Base-by-base conservation (phyloP, 129 eudicot species). In the Flaveria ramosissima region DNA sequence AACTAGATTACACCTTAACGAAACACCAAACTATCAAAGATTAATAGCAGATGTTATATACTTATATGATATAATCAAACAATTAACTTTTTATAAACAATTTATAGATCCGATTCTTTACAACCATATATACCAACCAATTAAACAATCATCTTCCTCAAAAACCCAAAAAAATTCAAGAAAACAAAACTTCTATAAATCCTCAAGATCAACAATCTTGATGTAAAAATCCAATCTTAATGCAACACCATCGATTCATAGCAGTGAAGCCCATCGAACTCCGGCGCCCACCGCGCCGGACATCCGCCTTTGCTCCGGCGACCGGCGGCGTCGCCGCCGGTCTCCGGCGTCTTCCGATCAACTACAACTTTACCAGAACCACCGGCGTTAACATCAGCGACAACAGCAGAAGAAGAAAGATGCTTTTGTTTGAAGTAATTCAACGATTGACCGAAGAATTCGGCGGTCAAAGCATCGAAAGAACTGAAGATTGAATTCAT, bases 401-500 rank as follows among this genome's bases (percentile, higher is more conserved):
- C n/a, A n/a, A n/a, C n/a, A n/a, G 12, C 13, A n/a, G 55, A 0
- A 5, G 41, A 4, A 36, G 41, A 36, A 36, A 4, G 72, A 47
- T 42, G 30, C 46, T 60, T 70, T 50, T 63, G 43, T 50, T 45
- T 61, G 17, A 70, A 60, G 64, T n/a, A 23, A 70, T 7, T 20
- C 1, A 81, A 20, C 24, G 55, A 72, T 57, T 81, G 76, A 24
- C 68, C 51, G 77, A 84, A n/a, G 50, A 84, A 68, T 45, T 81
- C 83, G 4, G 78, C 83, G 16, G 72, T 77, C 14, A 69, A 60
- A n/a, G 83, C 88, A 68, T 85, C 88, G 48, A 85, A 85, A 1
- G 88, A 77, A 81, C 88, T 85, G 78, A 85, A 85, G 50, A 85
- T 77, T 6, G 88, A 85, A 68, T 85, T 85, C 88, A 85, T 85